phyloP scores from a whole-genome alignment of 2,329 filamentous ascomycete species.

The Venturia carpophila region DNA sequence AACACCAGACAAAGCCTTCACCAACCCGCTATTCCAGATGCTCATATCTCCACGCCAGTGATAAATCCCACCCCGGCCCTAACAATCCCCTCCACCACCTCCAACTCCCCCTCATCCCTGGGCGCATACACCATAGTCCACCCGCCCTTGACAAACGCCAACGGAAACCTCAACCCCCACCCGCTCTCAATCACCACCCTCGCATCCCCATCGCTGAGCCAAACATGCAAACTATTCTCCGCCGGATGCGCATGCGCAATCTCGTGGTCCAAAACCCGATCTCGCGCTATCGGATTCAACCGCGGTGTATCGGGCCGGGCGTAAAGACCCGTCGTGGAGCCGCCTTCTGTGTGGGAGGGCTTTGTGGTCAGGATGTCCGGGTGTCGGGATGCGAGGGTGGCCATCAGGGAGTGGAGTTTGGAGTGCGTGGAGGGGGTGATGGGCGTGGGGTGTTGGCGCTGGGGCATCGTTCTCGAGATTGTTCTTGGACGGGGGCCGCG shows the following conservation, averaged over 20 bases:
- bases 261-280: conserved; percentile 16
- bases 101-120: conserved; percentile 58
- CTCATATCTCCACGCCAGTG: conserved; percentile 19
- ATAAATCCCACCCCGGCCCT: conserved; percentile 67
- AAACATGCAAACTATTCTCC: conserved; percentile 18
- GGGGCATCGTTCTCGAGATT: conserved; percentile 11
- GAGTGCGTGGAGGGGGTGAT: background rate
- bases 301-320: background rate
- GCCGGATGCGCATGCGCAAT: conserved; percentile 17
- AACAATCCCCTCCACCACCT: conserved; percentile 60
- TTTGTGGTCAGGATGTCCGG: conserved; percentile 9
- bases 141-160: conserved; percentile 64
- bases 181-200: conserved; percentile 62
- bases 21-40: background rate
- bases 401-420: conserved; percentile 13
- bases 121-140: conserved; percentile 82
- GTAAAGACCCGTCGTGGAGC: conserved; percentile 14
- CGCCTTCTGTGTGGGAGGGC: conserved; percentile 15
- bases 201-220: conserved; percentile 46
- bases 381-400: conserved; percentile 4
- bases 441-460: conserved; percentile 13
- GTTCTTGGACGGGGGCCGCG: conserved; percentile 10
- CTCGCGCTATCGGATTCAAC: conserved; percentile 14
- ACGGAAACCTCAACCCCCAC: conserved; percentile 64
- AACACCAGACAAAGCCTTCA: too few species aligned